Percentiles rank a stretch among this genome's conserved stretches.
Conservation (phyloP, 306 rosid species). For the Fragaria vesca region DNA sequence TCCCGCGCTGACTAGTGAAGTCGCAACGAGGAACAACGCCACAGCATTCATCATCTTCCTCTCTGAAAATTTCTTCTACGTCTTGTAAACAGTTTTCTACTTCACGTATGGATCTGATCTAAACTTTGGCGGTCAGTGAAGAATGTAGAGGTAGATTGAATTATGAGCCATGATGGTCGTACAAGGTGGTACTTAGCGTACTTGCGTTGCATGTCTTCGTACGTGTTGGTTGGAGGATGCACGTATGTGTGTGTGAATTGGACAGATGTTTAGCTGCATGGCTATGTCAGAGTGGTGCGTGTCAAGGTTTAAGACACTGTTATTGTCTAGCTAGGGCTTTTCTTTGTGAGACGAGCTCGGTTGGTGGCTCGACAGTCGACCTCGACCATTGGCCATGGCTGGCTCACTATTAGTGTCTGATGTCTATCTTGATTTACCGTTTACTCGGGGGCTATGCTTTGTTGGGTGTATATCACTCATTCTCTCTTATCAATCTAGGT, state of each 20-base stretch:
- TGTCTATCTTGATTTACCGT: background rate
- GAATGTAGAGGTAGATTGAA: background rate
- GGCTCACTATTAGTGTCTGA: background rate
- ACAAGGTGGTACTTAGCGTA: background rate
- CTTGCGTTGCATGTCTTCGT: no score
- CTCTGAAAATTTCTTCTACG: background rate
- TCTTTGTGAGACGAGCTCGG: background rate
- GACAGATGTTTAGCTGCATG: slow-evolving; percentile 6
- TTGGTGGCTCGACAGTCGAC: background rate
- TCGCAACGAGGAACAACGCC: slow-evolving; percentile 43
- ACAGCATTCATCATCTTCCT: slow-evolving; percentile 56
- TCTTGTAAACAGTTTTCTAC: no score
- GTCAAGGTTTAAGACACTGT: background rate
- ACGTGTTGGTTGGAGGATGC: background rate
- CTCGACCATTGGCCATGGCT: background rate
- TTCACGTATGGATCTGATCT: background rate
- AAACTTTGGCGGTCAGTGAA: background rate
- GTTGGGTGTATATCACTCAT: background rate
- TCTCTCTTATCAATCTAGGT: no score
- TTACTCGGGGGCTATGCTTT: background rate
- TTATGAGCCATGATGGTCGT: background rate
- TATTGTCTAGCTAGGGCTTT: background rate
- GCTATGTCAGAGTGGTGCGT: slow-evolving; percentile 5
- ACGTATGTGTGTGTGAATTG: background rate
- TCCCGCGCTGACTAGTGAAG: slow-evolving; percentile 53